Percentiles rank a stretch among this genome's conserved stretches.
These are phyloP conservation scores for Alternaria longipes DNA, from an alignment of 2,329 filamentous ascomycete species.

Conservation along the genomic window DNA sequence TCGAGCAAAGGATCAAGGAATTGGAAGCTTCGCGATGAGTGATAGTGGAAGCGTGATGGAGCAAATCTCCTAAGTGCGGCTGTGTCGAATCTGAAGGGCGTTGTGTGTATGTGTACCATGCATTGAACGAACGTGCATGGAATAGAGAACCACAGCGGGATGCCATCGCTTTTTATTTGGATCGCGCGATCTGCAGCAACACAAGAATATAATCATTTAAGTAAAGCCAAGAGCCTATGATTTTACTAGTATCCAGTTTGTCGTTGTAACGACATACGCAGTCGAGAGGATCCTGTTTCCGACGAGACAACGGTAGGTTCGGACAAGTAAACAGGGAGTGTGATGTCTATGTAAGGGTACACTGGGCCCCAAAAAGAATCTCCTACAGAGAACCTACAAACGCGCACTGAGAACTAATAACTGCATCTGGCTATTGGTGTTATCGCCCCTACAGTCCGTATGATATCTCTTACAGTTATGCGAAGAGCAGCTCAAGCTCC, in stretches of 20 bases:
- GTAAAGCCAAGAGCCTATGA: background rate
- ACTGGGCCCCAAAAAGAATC: no score
- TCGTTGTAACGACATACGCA: background rate
- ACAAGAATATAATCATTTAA: background rate
- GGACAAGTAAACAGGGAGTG: no score
- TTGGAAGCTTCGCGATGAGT: constrained; percentile 59
- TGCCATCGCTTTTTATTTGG: background rate
- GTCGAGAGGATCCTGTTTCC: background rate
- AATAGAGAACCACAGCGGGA: background rate
- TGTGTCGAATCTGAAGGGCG: background rate
- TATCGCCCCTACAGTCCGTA: background rate
- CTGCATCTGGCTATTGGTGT: background rate
- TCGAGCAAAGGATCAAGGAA: constrained; percentile 85
- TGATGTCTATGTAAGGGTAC: no score
- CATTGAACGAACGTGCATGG: background rate
- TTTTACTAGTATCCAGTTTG: background rate
- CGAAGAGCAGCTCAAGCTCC: background rate
- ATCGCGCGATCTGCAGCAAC: background rate
- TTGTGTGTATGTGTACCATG: background rate
- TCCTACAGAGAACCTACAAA: no score
- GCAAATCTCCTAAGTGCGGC: background rate
- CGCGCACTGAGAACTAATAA: no score
- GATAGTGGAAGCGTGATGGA: background rate
- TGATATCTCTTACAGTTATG: background rate
- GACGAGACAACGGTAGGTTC: no score